phyloP scores from a whole-genome alignment of 2,329 filamentous ascomycete species.

The Leptographium lundbergii region DNA sequence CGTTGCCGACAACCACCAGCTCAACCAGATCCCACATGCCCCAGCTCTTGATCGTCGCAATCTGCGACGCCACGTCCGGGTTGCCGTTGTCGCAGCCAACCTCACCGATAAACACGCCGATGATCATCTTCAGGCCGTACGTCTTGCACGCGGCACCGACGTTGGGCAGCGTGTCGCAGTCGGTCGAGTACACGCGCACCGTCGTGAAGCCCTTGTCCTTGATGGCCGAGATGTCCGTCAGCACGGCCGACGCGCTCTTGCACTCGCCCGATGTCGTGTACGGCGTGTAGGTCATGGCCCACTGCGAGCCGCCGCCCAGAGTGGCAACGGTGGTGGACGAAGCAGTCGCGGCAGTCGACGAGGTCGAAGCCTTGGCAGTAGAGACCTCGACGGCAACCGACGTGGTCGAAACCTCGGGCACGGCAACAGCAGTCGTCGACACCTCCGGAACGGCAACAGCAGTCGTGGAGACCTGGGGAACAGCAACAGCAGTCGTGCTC shows the following conservation, averaged over 20 bases:
- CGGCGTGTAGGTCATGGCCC: constrained; percentile 71
- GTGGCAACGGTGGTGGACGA: constrained; percentile 6
- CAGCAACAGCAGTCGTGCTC: too few relatives aligned
- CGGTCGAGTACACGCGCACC: constrained; percentile 80
- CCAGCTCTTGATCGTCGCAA: constrained; percentile 61
- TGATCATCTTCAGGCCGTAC: constrained; percentile 63
- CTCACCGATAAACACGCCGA: constrained; percentile 74
- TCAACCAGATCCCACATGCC: constrained; percentile 62
- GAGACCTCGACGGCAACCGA: constrained; percentile 15
- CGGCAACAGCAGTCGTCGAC: not conserved
- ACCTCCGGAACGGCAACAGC: too few relatives aligned
- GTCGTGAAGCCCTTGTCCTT: constrained; percentile 53
- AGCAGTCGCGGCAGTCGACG: constrained; percentile 14
- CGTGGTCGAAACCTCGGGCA: not conserved
- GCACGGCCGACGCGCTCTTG: constrained; percentile 49
- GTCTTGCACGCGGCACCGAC: constrained; percentile 57
- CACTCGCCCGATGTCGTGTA: constrained; percentile 50
- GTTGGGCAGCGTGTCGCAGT: constrained; percentile 70
- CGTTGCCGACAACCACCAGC: constrained; percentile 81
- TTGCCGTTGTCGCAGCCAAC: constrained; percentile 44
- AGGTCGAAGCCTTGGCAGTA: constrained; percentile 13
- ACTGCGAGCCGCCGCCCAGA: constrained; percentile 38
- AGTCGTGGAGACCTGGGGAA: too few relatives aligned
- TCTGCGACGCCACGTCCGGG: constrained; percentile 57
- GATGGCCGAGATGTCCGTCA: constrained; percentile 49